Evolutionary conservation across 2,329 filamentous ascomycete species (phyloP), one percentile per base, ranked within the genome.

Genomic region (Amauroascus niger): DNA sequence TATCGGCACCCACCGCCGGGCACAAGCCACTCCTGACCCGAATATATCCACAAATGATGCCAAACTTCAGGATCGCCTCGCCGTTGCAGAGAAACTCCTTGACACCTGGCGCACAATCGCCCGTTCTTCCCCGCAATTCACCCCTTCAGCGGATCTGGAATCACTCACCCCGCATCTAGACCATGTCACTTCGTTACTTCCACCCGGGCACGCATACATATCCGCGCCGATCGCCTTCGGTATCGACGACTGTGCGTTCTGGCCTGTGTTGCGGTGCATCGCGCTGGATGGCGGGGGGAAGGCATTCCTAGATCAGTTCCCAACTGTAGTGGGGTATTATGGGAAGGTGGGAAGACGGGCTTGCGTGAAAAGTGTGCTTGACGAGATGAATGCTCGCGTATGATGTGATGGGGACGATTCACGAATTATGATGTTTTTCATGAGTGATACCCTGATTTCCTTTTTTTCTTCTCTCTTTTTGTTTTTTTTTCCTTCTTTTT

Each of bases 201-300:
- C 49, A 24, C 26, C 49, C 2, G 57, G 61, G 16, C 65, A 62
- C 11, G 59, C 62, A 35, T 54, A 65, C 37, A 73, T 69, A 52
- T 62, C 73, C 14, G 63, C 64, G 13, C 71, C 71, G 1, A 53
- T 60, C 2, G 49, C 59, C 0, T 67, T 73, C 49, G 64, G 64
- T 1, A 65, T 74, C 30, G 72, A 72, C 46, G 72, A 74, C 56
- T 73, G 71, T 53, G 64, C 68, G 1, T 62, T 74, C 35, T 74
- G 72, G 72, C 69, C 72, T 1, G 63, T 74, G 1, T 53, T 74
- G 6, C 59, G 67, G 45, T 65, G 71, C 26, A 69, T 74, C 16
- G 61, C 67, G 26, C 59, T 61, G n/a, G 22, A 49, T 32, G 11
- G 16, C 3, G 57, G 53, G 18, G 65, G 53, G 33, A 62, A 50